Percentiles rank a stretch among this genome's conserved stretches.
Evolutionary conservation across 441 rosid species (phyloP).

Genomic region (Iberis amara): DNA sequence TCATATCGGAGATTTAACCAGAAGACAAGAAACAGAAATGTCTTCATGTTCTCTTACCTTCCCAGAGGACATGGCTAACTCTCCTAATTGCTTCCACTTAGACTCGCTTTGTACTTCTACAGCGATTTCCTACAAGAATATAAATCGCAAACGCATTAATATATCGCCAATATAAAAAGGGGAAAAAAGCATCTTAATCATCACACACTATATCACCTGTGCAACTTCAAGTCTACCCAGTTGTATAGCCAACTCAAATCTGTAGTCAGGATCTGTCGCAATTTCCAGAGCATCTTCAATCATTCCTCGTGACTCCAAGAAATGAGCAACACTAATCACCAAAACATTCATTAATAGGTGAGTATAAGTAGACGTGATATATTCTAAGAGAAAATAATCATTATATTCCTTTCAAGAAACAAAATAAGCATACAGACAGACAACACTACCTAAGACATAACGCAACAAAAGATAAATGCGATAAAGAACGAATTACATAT

Average conservation of each 20-base stretch:
- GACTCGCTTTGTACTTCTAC: conserved; percentile 75
- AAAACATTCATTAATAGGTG: conserved; percentile 12
- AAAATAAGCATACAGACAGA: neutral
- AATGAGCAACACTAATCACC: conserved; percentile 73
- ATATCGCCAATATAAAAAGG: neutral
- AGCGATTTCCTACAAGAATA: conserved; percentile 69
- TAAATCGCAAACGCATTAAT: neutral
- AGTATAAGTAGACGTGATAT: no score
- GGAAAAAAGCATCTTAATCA: neutral
- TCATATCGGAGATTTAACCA: conserved; percentile 23
- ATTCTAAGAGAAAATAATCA: no score
- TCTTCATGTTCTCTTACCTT: conserved; percentile 40
- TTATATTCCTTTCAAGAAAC: neutral
- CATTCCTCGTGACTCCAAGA: conserved; percentile 97
- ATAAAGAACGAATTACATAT: conserved; percentile 1
- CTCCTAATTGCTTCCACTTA: conserved; percentile 97
- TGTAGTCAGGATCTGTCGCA: conserved; percentile 92
- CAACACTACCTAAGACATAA: conserved; percentile 7
- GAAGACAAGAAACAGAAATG: conserved; percentile 1
- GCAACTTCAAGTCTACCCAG: conserved; percentile 90
- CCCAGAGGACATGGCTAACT: conserved; percentile 90
- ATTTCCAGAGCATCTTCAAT: conserved; percentile 87
- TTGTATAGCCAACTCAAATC: conserved; percentile 88
- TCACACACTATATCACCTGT: conserved; percentile 40
- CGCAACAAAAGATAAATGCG: neutral